Evolutionary conservation across 176 grass and related monocot species (phyloP), one percentile per base, ranked within the genome.

Genomic region (Poa pratensis): DNA sequence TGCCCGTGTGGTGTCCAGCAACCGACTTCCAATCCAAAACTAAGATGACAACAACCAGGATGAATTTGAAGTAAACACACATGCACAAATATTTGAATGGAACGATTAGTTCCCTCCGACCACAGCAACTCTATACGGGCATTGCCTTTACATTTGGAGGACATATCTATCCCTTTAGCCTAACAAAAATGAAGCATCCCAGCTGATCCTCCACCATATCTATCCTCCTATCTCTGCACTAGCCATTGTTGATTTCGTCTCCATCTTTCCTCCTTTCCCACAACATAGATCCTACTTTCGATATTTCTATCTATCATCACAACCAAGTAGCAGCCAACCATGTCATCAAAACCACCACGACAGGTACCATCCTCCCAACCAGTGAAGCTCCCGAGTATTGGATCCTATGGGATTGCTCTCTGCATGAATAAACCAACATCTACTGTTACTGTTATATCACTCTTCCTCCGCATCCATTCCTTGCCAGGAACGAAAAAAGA

Each of bases 351-450:
- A 98, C n/a, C 63, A 80, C n/a, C 63, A 73, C 77, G 32, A 73
- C 46, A 15, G 73, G 66, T 39, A 84, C 26, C 54, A 34, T 86
- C 82, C 83, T 84, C 73, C 82, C 17, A 73, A 78, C 23, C 7
- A 49, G 71, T 1, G 91, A 83, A 65, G 89, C 91, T 90, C 87
- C 74, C 0, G 96, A 98, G 66, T 92, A 95, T 22, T 81, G 84
- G 68, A 92, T 90, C 85, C 86, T 95, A 83, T 94, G 93, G 6
- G 86, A 89, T 77, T 98, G 93, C 35, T 95, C 86, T 81, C 96
- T 98, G 93, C 51, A 90, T 32, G 50, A 69, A 69, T 65, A 23
- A 42, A 84, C n/a, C 55, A 87, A 15, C 12, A 46, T 28, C 69
- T 73, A 19, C 24, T 3, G 73, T 67, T 73, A 19, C 24, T 3